Base-by-base conservation (phyloP, 1,284 basidiomycete genomes). In the Hemileccinum hortonii region DNA sequence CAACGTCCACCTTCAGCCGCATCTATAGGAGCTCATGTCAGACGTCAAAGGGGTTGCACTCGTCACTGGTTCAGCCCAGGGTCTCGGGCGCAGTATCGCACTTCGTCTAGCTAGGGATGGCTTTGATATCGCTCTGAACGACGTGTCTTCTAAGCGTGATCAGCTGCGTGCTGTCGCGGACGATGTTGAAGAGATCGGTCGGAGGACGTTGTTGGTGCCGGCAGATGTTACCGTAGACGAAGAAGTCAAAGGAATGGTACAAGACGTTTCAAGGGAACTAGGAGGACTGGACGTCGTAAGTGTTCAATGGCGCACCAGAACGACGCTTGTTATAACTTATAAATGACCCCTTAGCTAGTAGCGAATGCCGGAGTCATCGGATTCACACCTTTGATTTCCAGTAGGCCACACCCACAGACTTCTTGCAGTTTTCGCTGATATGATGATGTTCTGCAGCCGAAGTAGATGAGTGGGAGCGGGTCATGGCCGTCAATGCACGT, bases 401-500 rank as follows among this genome's bases (percentile, higher is more conserved):
- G 54, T 58, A 10, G 8, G 54, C 21, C 10, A 35, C 8, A 11
- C 1, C 32, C 19, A 2, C 9, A 2, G 19, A 5, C 29, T 18
- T 24, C 4, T 11, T 4, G 1, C 4, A 21, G 4, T 21, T 11
- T 8, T 2, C 14, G 15, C n/a, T 43, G 9, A 55, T 5, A 19
- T 11, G 12, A 39, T 12, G 15, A 14, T 26, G 21, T 12, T 24
- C 16, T 2, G 10, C 9, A 68, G 66, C 58, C 3, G 45, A 57
- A 19, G 41, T 60, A 14, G 61, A 61, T 3, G 50, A 58, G 0
- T 59, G 64, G 45, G 66, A 73, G 16, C 54, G 44, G n/a, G 41
- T 63, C 10, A 52, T 67, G 46, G 43, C 52, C 11, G 53, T 67
- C 22, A 72, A 72, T 49, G 56, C 59, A 22, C 55, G 59, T 35